Evolutionary conservation across 2,329 filamentous ascomycete species (phyloP), one percentile per base, ranked within the genome.

Genomic region (Sclerotinia nivalis): DNA sequence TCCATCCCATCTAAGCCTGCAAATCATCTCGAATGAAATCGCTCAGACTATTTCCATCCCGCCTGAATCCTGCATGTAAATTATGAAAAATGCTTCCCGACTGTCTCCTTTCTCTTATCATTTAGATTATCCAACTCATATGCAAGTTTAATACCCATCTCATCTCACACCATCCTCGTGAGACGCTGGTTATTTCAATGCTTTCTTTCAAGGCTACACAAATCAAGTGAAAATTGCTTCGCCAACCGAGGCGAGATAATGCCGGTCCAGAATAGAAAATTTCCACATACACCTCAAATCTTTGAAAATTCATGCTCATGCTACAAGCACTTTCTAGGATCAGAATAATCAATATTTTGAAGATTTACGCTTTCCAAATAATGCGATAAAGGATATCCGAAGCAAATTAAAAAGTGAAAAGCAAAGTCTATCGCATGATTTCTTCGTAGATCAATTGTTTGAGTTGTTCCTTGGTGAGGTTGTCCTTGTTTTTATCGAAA

Each of bases 401-500:
- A 52, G 60, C 60, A 43, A 40, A 62, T 52, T 49, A 40, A 34
- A 40, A 37, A 40, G 34, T 37, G 18, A 22, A 67, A 49, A 15
- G 22, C n/a, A 50, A 52, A 50, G 34, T 68, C 55, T 79, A 80
- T 74, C 78, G 71, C 78, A 80, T 98, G 78, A 98, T 98, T 84
- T 99, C 96, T 81, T 97, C 90, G 83, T 95, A 99, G 82, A 99
- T 99, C 80, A 99, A 86, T 79, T 96, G 87, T 86, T 98, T 98
- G 81, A 99, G 83, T 83, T 99, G 93, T 84, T 99, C 96, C 84
- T 99, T 99, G 85, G 92, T 97, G 79, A 99, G 83, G 78, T 91
- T 96, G 81, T 99, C 96, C 89, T 99, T 99, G 86, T 98, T 97
- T 87, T 97, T 97, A 83, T 99, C 96, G 81, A 99, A 99, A 82